These are phyloP conservation scores for Coprinopsis cinerea DNA, from an alignment of 768 basidiomycete species.

Conservation along the genomic window DNA sequence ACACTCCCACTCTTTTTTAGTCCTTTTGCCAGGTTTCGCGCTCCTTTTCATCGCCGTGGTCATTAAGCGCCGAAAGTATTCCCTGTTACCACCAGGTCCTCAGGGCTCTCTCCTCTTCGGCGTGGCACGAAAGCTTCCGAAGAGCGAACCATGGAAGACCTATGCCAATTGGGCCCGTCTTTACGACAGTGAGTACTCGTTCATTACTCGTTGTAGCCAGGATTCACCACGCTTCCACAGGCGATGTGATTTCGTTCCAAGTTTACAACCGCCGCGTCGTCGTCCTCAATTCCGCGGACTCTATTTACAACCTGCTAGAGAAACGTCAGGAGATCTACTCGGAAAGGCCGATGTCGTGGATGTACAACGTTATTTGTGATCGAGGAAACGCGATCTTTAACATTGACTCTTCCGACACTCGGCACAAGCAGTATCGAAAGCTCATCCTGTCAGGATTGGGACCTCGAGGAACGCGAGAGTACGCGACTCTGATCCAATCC, in stretches of 20 bases:
- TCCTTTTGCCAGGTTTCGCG: too few species aligned
- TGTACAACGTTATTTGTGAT: conserved; percentile 38
- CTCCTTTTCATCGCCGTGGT: neutral
- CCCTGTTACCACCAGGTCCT: conserved; percentile 8
- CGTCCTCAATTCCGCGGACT: conserved; percentile 40
- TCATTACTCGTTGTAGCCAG: neutral
- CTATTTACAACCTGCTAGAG: conserved; percentile 45
- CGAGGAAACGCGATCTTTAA: conserved; percentile 38
- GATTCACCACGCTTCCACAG: conserved; percentile 15
- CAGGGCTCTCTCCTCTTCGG: conserved; percentile 3
- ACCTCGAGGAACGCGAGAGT: conserved; percentile 24
- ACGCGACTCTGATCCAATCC: conserved; percentile 30
- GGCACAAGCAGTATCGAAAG: conserved; percentile 36
- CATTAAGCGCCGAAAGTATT: neutral
- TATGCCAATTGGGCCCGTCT: conserved; percentile 6
- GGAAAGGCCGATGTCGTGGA: conserved; percentile 43
- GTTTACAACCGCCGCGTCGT: conserved; percentile 40
- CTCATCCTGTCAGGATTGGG: conserved; percentile 20
- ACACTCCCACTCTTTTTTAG: too few species aligned
- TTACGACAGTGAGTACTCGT: conserved; percentile 2
- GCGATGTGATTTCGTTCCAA: conserved; percentile 42
- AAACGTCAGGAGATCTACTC: conserved; percentile 49
- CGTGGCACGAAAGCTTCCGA: neutral
- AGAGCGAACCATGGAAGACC: conserved; percentile 8
- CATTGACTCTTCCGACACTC: conserved; percentile 31